phyloP scores from a whole-genome alignment of 805 yeast species.

The Candida verbasci region DNA sequence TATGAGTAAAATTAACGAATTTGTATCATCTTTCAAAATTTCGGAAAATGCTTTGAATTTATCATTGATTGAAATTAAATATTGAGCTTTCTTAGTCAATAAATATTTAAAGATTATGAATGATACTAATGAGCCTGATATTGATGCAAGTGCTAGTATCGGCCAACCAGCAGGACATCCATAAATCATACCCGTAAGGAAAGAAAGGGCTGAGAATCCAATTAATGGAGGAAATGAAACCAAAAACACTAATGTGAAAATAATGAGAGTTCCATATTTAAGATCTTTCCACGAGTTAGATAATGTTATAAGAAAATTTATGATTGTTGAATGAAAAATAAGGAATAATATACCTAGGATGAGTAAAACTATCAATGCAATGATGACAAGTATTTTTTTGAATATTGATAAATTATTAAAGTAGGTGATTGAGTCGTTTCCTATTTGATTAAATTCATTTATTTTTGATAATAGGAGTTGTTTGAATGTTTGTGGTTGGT shows the following conservation, averaged over 20 bases:
- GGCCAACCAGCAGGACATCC: constrained; percentile 83
- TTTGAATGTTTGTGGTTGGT: background rate
- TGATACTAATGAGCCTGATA: constrained; percentile 70
- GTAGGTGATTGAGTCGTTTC: constrained; percentile 11
- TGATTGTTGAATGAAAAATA: constrained; percentile 32
- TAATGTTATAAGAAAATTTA: constrained; percentile 32
- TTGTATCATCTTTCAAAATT: constrained; percentile 62
- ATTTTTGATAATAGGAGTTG: background rate
- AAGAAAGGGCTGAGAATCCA: constrained; percentile 70
- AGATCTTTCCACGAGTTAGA: constrained; percentile 44
- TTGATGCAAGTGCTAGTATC: constrained; percentile 61
- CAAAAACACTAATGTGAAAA: constrained; percentile 51
- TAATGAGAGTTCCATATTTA: constrained; percentile 37
- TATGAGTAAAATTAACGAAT: constrained; percentile 58
- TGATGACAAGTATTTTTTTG: constrained; percentile 13
- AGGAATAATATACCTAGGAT: constrained; percentile 14
- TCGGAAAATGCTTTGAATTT: constrained; percentile 71
- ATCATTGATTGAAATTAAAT: constrained; percentile 56
- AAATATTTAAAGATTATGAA: constrained; percentile 63
- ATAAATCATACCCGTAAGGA: constrained; percentile 73
- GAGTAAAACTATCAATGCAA: constrained; percentile 12
- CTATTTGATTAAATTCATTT: background rate
- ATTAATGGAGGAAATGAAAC: constrained; percentile 89
- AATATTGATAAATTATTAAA: constrained; percentile 13
- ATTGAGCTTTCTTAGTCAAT: constrained; percentile 53